Evolutionary conservation across 805 yeast genomes (phyloP).

Genomic region (Myxozyma sirexii): DNA sequence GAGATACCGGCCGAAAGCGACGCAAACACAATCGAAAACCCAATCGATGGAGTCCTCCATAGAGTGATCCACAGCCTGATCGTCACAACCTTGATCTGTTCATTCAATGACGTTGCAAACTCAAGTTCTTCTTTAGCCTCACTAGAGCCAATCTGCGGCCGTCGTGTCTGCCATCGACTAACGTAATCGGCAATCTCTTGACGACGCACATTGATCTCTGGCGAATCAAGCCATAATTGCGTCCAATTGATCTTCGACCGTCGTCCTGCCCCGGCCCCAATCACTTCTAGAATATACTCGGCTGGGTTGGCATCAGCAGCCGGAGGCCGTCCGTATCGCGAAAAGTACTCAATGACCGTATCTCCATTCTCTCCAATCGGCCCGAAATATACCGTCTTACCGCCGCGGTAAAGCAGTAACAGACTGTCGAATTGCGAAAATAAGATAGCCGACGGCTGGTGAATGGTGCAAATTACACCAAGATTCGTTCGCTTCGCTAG

Average conservation of each 20-base stretch:
- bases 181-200: constrained; percentile 57
- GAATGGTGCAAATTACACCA: constrained; percentile 74
- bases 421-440: constrained; percentile 78
- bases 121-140: constrained; percentile 43
- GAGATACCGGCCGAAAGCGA: constrained; percentile 55
- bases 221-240: constrained; percentile 61
- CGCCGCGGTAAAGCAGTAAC: constrained; percentile 69
- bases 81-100: constrained; percentile 50
- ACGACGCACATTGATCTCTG: constrained; percentile 57
- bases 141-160: constrained; percentile 39
- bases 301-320: constrained; percentile 79
- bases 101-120: constrained; percentile 29
- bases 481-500: constrained; percentile 59
- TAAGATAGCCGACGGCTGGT: constrained; percentile 82
- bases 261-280: constrained; percentile 46
- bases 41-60: constrained; percentile 70
- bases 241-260: constrained; percentile 40
- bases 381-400: constrained; percentile 75
- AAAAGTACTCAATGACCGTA: constrained; percentile 66
- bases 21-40: constrained; percentile 51
- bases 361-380: constrained; percentile 64
- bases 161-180: constrained; percentile 52
- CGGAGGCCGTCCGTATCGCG: constrained; percentile 59
- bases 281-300: constrained; percentile 82
- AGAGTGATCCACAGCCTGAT: constrained; percentile 60